phyloP scores from a whole-genome alignment of 78 protist species.

The Blattamonas nauphoetae region DNA sequence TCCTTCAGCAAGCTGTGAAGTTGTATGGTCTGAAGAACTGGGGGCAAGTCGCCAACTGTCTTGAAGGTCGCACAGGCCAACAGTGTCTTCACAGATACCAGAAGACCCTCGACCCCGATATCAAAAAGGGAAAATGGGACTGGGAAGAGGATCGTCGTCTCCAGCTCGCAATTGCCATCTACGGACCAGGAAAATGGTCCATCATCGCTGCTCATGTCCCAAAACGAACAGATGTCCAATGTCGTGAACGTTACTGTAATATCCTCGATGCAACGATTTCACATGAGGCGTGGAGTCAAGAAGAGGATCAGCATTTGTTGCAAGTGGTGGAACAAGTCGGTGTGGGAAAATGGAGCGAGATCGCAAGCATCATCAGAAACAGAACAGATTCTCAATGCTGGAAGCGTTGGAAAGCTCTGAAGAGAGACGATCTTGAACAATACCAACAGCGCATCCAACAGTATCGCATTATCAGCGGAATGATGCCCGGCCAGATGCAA shows the following conservation, averaged over 20 bases:
- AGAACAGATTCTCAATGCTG: constrained; percentile 14
- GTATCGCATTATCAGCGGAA: too few species aligned
- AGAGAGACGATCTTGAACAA: constrained; percentile 13
- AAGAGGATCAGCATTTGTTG: constrained; percentile 24
- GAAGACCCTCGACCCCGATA: constrained; percentile 21
- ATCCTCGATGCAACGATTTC: constrained; percentile 7
- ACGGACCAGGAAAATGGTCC: constrained; percentile 16
- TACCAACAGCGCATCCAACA: not conserved
- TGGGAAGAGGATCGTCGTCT: constrained; percentile 21
- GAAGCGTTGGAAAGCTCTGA: constrained; percentile 31
- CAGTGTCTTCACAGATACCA: constrained; percentile 36
- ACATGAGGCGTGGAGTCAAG: not conserved
- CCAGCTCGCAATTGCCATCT: not conserved
- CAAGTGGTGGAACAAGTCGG: not conserved
- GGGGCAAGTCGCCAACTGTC: constrained; percentile 10
- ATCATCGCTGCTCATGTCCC: constrained; percentile 20
- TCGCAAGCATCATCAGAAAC: constrained; percentile 18
- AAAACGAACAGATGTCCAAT: constrained; percentile 39
- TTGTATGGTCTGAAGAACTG: constrained; percentile 30
- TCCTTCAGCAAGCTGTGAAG: constrained; percentile 9
- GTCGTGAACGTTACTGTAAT: constrained; percentile 46
- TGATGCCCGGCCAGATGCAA: too few species aligned
- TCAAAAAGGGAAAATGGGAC: constrained; percentile 20
- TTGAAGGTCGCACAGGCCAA: constrained; percentile 29
- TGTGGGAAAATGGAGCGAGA: constrained; percentile 23